These are phyloP conservation scores for Phyllosticta citribraziliensis DNA, from an alignment of 2,329 filamentous ascomycete species.

Conservation along the genomic window DNA sequence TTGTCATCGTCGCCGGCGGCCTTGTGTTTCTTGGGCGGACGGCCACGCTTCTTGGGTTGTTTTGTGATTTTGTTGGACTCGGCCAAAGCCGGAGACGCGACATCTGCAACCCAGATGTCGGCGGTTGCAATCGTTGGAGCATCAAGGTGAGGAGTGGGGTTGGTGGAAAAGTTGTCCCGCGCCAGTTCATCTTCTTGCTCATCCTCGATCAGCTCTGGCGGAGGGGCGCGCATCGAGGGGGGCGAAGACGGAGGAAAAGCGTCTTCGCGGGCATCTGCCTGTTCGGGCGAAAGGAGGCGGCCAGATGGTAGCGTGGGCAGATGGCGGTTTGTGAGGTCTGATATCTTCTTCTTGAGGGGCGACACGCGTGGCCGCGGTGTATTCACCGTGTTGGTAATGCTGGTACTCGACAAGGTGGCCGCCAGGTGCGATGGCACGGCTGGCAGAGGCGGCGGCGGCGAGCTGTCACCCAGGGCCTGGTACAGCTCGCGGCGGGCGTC, in stretches of 20 bases:
- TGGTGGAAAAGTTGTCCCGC: neutral
- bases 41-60: conserved; percentile 15
- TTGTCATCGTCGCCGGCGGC: conserved; percentile 20
- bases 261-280: conserved; percentile 11
- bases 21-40: conserved; percentile 31
- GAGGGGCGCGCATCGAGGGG: neutral
- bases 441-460: conserved; percentile 28
- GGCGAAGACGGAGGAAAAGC: neutral
- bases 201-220: neutral
- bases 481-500: conserved; percentile 46
- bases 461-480: conserved; percentile 30
- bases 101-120: conserved; percentile 13
- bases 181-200: neutral
- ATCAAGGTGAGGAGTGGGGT: neutral
- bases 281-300: conserved; percentile 24
- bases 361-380: neutral
- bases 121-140: neutral
- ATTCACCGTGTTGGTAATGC: neutral
- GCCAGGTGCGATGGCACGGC: conserved; percentile 16
- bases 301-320: conserved; percentile 31
- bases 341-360: neutral
- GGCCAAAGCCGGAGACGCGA: conserved; percentile 18
- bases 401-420: conserved; percentile 2
- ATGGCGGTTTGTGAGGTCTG: neutral
- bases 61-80: conserved; percentile 16